phyloP scores from a whole-genome alignment of 352 stramenopile species.

The Elongisporangium undulatum region DNA sequence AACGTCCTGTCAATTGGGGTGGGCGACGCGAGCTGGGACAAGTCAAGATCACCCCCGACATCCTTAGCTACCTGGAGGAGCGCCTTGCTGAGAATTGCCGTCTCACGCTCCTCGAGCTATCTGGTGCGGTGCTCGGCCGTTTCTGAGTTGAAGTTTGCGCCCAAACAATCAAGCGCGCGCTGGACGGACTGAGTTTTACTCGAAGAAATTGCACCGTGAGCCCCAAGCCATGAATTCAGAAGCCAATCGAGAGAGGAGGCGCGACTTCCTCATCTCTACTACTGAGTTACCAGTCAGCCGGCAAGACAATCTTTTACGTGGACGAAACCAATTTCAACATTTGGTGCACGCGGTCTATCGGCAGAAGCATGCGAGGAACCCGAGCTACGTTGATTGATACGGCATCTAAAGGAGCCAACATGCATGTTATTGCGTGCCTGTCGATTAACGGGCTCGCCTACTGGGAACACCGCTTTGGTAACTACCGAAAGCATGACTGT shows the following conservation, averaged over 20 bases:
- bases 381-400: no score
- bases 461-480: conserved; percentile 6
- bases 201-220: conserved; percentile 14
- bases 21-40: no score
- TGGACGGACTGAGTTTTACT: no score
- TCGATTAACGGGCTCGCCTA: conserved; percentile 5
- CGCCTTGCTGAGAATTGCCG: no score
- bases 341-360: conserved; percentile 4
- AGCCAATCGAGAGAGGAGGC: conserved; percentile 11
- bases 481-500: conserved; percentile 4
- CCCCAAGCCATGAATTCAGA: conserved; percentile 9
- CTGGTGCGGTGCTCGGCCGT: no score
- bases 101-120: no score
- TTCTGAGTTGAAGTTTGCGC: no score
- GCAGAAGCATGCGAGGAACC: no score
- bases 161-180: no score
- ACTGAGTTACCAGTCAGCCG: not conserved
- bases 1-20: no score
- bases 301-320: conserved; percentile 10
- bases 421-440: conserved; percentile 15
- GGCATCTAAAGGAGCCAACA: conserved; percentile 3
- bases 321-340: conserved; percentile 18
- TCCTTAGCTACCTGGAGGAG: no score
- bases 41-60: no score
- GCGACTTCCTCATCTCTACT: conserved; percentile 2